Base-by-base conservation (phyloP, 2,329 filamentous ascomycete species). In the Chaetomiaceae sp. region DNA sequence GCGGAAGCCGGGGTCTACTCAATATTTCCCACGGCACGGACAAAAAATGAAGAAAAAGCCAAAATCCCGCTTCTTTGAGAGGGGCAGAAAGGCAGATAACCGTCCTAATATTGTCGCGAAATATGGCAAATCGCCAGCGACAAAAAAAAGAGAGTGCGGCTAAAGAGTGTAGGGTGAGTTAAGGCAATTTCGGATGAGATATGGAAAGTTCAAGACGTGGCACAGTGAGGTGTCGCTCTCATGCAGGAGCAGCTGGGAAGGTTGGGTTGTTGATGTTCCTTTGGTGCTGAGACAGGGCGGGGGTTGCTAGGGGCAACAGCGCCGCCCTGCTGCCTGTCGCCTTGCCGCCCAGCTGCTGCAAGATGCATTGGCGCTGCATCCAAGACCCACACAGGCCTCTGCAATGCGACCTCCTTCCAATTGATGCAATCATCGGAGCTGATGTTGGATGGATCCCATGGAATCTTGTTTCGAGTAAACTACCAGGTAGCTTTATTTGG, bases 231-330 rank as follows among this genome's bases (percentile, higher is more conserved):
- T 29, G 30, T 43, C 13, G 8, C 10, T 16, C 20, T 34, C 34
- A 49, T 38, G 46, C 49, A 46, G 36, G 33, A 37, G 36, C 32
- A 32, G 45, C 27, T 9, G 25, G 33, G 29, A 29, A 11, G 45
- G 37, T 53, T 56, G 54, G 45, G 37, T 53, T 56, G 54, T 56
- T 56, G 54, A 56, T 41, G 2, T 53, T 53, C 46, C 49, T 14
- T n/a, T 20, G 41, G 29, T 21, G 44, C 46, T 48, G 54, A 50
- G 11, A 18, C 36, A 49, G 46, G 49, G 50, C 46, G 37, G 25
- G 9, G 40, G 54, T 56, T 53, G 50, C 46, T 27, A 37, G 7
- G 42, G 50, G 50, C 47, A 53, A 53, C 54, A 25, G 27, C n/a
- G 32, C 33, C 23, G 53, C 34, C 34, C 49, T 41, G 48, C 44